phyloP scores from a whole-genome alignment of 371 early-diverging fungal species.

The Funneliformis caledonium region DNA sequence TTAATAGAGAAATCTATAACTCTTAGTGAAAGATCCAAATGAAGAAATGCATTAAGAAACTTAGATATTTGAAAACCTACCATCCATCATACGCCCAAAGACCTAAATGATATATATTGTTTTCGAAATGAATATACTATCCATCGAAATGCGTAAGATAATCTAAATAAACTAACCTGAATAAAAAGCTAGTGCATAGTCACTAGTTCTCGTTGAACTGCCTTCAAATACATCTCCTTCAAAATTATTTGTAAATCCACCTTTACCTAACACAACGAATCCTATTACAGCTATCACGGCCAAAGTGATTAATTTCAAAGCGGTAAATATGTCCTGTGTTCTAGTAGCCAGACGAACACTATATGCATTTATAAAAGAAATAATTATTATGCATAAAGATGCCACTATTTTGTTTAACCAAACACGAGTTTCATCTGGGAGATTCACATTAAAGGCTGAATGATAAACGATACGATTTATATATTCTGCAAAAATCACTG shows the following conservation, averaged over 20 bases:
- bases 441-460: constrained; percentile 49
- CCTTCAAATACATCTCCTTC: constrained; percentile 70
- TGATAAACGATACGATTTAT: constrained; percentile 67
- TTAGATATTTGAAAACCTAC: constrained; percentile 31
- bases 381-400: constrained; percentile 60
- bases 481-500: constrained; percentile 79
- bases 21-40: not conserved
- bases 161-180: constrained; percentile 51
- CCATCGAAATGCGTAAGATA: not conserved
- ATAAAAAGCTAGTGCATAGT: constrained; percentile 80
- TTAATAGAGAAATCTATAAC: not conserved
- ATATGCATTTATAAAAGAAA: constrained; percentile 75
- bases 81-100: constrained; percentile 95
- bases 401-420: constrained; percentile 77
- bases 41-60: not conserved
- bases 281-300: constrained; percentile 79
- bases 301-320: constrained; percentile 80
- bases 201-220: constrained; percentile 61
- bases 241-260: constrained; percentile 58
- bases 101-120: constrained; percentile 44
- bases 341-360: constrained; percentile 74
- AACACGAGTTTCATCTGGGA: constrained; percentile 45
- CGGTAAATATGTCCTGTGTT: constrained; percentile 82
- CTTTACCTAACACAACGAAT: constrained; percentile 69
- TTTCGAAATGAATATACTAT: not conserved